phyloP scores from a whole-genome alignment of 371 early-diverging fungal genomes.

The Saksenaea vasiformis region DNA sequence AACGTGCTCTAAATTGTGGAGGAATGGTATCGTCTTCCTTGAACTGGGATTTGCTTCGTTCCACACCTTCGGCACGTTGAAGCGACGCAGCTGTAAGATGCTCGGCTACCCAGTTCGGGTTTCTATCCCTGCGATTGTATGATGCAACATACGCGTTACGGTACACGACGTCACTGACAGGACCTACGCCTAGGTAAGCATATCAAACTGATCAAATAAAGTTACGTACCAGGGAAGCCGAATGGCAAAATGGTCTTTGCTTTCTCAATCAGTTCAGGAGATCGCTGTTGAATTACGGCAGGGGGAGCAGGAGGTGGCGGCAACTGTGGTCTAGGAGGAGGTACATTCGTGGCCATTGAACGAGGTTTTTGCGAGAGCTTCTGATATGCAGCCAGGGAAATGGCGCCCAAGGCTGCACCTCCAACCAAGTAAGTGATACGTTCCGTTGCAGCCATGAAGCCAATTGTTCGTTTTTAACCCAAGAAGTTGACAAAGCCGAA shows the following conservation, averaged over 20 bases:
- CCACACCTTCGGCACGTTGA: conserved; percentile 54
- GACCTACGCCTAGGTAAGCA: conserved; percentile 36
- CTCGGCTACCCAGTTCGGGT: conserved; percentile 88
- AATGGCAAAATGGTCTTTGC: conserved; percentile 51
- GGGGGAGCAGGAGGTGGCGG: conserved; percentile 4
- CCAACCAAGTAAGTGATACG: conserved; percentile 46
- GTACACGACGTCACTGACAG: conserved; percentile 60
- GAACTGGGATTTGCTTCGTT: conserved; percentile 70
- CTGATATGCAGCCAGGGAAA: conserved; percentile 46
- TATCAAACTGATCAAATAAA: neutral
- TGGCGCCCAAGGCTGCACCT: conserved; percentile 51
- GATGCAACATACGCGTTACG: conserved; percentile 64
- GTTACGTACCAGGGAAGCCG: conserved; percentile 44
- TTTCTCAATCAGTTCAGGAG: conserved; percentile 33
- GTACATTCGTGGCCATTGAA: conserved; percentile 11
- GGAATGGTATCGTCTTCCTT: conserved; percentile 71
- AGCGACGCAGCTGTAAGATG: conserved; percentile 73
- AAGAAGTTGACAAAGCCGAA: no score
- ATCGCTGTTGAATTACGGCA: conserved; percentile 5
- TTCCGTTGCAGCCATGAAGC: conserved; percentile 27
- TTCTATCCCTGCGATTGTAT: conserved; percentile 77
- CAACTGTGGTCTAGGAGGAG: conserved; percentile 12
- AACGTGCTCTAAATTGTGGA: conserved; percentile 64
- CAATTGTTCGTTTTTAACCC: neutral
- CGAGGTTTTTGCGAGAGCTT: conserved; percentile 38